Evolutionary conservation across 768 basidiomycete genomes (phyloP).

Genomic region (Podaxis sp.): DNA sequence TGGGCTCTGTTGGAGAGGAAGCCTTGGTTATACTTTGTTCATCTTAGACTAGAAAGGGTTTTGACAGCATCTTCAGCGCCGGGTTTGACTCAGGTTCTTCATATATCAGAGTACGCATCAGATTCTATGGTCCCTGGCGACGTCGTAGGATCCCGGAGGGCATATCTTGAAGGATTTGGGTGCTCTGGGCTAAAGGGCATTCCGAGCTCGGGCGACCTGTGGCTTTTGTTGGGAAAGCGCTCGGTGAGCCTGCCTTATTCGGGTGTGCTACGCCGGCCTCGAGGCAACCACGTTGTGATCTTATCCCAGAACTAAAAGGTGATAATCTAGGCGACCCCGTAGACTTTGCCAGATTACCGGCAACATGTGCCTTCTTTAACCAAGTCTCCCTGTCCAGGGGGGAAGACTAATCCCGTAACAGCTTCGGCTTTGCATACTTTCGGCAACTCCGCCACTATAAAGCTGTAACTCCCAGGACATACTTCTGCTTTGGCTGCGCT

Average conservation of each 20-base stretch:
- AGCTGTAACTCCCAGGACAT: conserved; percentile 23
- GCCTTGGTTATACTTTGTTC: not conserved
- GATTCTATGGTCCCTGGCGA: not conserved
- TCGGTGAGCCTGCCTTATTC: conserved; percentile 6
- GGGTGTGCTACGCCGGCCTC: conserved; percentile 24
- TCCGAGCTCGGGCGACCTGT: conserved; percentile 6
- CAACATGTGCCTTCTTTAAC: conserved; percentile 26
- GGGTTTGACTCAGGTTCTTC: not conserved
- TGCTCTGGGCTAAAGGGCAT: conserved; percentile 12
- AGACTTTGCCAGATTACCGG: conserved; percentile 26
- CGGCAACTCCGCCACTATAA: conserved; percentile 30
- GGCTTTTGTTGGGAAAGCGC: conserved; percentile 3
- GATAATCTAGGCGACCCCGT: conserved; percentile 30
- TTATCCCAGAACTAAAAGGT: conserved; percentile 27
- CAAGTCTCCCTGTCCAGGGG: conserved; percentile 17
- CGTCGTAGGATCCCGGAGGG: not conserved
- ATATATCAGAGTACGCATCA: not conserved
- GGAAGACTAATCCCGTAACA: conserved; percentile 26
- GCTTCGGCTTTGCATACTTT: conserved; percentile 24
- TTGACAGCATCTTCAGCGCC: conserved; percentile 7
- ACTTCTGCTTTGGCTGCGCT: conserved; percentile 18
- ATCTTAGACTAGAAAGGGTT: not conserved
- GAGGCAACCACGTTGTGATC: conserved; percentile 49
- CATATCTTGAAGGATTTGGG: not conserved
- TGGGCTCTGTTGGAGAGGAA: not conserved